Conservation (phyloP, 495 filamentous ascomycete species). For the Penicillium salamii region DNA sequence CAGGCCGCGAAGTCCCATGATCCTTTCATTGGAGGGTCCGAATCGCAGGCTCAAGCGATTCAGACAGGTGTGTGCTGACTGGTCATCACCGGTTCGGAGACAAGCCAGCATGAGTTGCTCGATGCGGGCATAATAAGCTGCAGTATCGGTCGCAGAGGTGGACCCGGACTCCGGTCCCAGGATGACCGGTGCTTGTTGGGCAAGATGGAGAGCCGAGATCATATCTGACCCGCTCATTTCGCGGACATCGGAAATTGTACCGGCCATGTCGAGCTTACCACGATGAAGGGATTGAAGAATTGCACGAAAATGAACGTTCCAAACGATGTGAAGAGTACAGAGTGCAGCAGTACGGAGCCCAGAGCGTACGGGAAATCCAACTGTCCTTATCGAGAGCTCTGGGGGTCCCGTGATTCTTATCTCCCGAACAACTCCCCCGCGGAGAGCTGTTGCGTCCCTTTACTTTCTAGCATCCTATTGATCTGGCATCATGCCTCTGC, state of each 20-base stretch:
- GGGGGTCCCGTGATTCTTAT: slow-evolving; percentile 21
- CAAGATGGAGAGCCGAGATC: slow-evolving; percentile 60
- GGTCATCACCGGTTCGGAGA: slow-evolving; percentile 81
- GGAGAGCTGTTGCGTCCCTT: slow-evolving; percentile 2
- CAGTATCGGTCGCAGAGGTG: slow-evolving; percentile 55
- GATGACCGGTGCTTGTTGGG: slow-evolving; percentile 73
- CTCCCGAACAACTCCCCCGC: slow-evolving; percentile 11
- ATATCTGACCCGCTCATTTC: slow-evolving; percentile 35
- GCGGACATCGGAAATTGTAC: slow-evolving; percentile 7
- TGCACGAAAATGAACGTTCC: too few species aligned
- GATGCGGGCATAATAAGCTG: slow-evolving; percentile 75
- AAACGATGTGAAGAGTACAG: too few species aligned
- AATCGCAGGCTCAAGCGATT: slow-evolving; percentile 74
- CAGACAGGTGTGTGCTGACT: slow-evolving; percentile 70
- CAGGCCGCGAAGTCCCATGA: slow-evolving; percentile 78
- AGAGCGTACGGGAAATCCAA: too few species aligned
- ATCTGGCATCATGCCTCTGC: neutral
- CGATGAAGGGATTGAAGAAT: too few species aligned
- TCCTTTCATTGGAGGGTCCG: slow-evolving; percentile 73
- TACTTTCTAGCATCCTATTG: too few species aligned
- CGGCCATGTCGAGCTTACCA: too few species aligned
- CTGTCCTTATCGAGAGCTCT: too few species aligned
- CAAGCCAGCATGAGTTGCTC: slow-evolving; percentile 84
- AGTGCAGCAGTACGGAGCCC: too few species aligned
- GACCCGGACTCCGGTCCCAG: slow-evolving; percentile 51